Percentiles rank a stretch among this genome's conserved stretches.
phyloP scores from a whole-genome alignment of 176 grass and related monocot species.

The Miscanthus lutarioriparius region DNA sequence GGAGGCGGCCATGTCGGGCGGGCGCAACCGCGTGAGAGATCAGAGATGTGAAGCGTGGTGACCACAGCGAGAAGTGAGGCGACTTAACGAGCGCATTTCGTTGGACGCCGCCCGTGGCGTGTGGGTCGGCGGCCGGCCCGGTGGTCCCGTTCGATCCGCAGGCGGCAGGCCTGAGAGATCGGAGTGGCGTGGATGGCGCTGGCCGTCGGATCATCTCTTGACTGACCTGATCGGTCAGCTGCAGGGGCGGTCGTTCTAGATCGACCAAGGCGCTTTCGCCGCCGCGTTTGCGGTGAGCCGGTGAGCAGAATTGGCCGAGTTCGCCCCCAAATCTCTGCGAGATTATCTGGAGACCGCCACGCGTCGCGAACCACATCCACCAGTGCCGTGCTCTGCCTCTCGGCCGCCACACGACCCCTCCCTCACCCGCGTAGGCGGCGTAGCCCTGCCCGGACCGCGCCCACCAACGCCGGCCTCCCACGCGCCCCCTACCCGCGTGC shows the following conservation, averaged over 20 bases:
- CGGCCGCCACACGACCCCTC: constrained; percentile 41
- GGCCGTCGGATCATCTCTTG: constrained; percentile 29
- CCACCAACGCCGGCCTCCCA: not conserved
- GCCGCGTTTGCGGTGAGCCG: constrained; percentile 19
- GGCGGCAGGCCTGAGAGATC: constrained; percentile 17
- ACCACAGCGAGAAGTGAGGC: constrained; percentile 20
- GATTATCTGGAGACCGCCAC: not conserved
- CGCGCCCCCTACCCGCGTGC: not conserved
- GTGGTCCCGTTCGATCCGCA: constrained; percentile 24
- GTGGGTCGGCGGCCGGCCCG: not conserved
- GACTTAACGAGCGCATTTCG: not conserved
- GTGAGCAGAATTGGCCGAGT: not conserved
- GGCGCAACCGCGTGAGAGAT: not conserved
- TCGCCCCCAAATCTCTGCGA: not conserved
- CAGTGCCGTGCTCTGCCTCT: constrained; percentile 36
- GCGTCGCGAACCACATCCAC: constrained; percentile 36
- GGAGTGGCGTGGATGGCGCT: not conserved
- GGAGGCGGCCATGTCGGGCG: constrained; percentile 38
- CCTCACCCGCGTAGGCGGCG: not conserved
- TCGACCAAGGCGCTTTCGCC: not conserved
- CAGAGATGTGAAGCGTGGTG: constrained; percentile 4
- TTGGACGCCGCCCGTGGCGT: not conserved
- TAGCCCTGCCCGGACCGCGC: not conserved
- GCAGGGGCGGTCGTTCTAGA: not conserved
- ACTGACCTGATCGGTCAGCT: not conserved